These are phyloP conservation scores for Symbiotaphrina buchneri DNA, from an alignment of 495 filamentous ascomycete genomes.

Conservation along the genomic window DNA sequence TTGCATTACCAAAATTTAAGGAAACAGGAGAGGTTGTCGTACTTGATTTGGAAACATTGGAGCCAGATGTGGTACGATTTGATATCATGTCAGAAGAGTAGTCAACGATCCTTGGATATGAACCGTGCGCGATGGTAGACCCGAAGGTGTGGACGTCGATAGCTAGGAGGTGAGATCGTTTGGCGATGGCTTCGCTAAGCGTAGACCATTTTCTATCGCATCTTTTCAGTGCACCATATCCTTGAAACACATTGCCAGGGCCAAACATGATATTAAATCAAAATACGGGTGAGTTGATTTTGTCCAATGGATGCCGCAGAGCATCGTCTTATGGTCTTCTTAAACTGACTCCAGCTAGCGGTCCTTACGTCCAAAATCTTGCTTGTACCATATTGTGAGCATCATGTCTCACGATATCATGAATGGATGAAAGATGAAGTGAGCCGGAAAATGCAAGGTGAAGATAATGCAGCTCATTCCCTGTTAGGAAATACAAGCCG, in stretches of 20 bases:
- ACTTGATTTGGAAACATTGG: slow-evolving; percentile 68
- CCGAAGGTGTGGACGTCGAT: no score
- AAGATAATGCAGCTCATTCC: no score
- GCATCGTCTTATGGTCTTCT: background rate
- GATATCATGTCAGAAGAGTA: slow-evolving; percentile 23
- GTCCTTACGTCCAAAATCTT: slow-evolving; percentile 39
- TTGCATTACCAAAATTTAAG: slow-evolving; percentile 62
- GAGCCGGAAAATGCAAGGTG: slow-evolving; percentile 8
- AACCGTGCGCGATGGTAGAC: no score
- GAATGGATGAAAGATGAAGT: slow-evolving; percentile 83
- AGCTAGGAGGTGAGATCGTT: no score
- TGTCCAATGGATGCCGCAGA: no score
- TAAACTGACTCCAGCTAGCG: slow-evolving; percentile 20
- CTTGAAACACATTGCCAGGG: no score
- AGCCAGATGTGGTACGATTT: slow-evolving; percentile 48
- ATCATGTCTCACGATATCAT: slow-evolving; percentile 67
- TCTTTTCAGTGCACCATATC: no score
- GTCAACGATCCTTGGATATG: no score
- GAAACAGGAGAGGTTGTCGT: slow-evolving; percentile 66
- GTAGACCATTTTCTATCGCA: no score
- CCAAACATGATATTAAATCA: no score
- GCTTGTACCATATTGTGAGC: slow-evolving; percentile 62
- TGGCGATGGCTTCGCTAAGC: no score
- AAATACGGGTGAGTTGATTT: no score
- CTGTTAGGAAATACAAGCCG: slow-evolving; percentile 61